Evolutionary conservation across 331 rosid species (phyloP).

Genomic region (Malus hybrid): DNA sequence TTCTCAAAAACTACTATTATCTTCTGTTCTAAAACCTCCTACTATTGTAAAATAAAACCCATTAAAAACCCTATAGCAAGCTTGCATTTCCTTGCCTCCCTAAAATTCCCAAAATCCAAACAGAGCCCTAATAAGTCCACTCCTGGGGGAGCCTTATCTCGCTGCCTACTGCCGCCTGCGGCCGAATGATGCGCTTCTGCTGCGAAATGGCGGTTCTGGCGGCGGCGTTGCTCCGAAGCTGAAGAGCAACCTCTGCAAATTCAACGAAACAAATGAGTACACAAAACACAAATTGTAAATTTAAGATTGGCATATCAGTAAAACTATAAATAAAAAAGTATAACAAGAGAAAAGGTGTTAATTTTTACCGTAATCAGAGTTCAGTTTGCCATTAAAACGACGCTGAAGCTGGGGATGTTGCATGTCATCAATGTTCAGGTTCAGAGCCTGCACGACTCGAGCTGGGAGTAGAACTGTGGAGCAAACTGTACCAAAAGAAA

Average conservation of each 20-base stretch:
- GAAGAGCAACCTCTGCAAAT: conserved; percentile 29
- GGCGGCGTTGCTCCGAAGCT: conserved; percentile 8
- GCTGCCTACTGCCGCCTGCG: conserved; percentile 29
- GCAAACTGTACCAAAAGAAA: conserved; percentile 31
- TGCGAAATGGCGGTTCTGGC: conserved; percentile 13
- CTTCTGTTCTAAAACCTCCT: background rate
- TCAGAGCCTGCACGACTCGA: conserved; percentile 74
- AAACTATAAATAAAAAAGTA: background rate
- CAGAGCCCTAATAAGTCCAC: conserved; percentile 61
- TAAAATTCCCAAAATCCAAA: background rate
- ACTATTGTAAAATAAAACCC: background rate
- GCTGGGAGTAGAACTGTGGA: conserved; percentile 69
- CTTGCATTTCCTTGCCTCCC: background rate
- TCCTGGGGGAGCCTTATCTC: conserved; percentile 76
- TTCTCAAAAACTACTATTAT: background rate
- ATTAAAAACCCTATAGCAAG: conserved; percentile 9
- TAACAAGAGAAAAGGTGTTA: background rate
- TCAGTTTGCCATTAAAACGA: conserved; percentile 24
- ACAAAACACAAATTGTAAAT: background rate
- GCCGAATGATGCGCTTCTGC: conserved; percentile 34
- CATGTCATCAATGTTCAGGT: conserved; percentile 51
- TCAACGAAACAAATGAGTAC: background rate
- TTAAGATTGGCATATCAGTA: background rate
- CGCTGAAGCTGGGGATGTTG: conserved; percentile 26
- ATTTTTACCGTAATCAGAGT: conserved; percentile 42